These are phyloP conservation scores for Yueomyces sp. DNA, from an alignment of 805 yeast species.

Conservation along the genomic window DNA sequence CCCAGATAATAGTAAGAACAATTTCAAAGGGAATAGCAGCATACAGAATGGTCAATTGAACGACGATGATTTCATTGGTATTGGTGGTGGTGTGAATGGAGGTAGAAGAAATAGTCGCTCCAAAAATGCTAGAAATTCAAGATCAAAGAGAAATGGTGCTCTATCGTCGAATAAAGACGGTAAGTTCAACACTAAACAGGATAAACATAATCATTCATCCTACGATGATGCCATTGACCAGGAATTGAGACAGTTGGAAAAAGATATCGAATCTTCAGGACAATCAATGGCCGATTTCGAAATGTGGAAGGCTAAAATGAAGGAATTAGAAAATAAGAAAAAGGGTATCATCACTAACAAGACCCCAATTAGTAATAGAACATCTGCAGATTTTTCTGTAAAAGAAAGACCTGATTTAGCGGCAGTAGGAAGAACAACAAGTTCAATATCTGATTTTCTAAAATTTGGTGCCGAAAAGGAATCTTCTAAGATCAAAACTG, in stretches of 20 bases:
- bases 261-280: constrained; percentile 10
- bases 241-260: constrained; percentile 23
- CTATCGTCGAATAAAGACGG: constrained; percentile 3
- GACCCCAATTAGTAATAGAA: no score
- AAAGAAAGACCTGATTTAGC: neutral
- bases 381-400: no score
- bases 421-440: constrained; percentile 7
- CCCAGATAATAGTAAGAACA: constrained; percentile 7
- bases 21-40: constrained; percentile 1
- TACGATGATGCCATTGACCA: constrained; percentile 19
- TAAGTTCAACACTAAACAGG: constrained; percentile 3
- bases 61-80: neutral
- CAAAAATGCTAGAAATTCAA: constrained; percentile 4
- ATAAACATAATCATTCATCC: constrained; percentile 12
- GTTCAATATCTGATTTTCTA: constrained; percentile 21
- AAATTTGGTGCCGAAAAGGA: constrained; percentile 3
- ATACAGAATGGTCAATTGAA: constrained; percentile 5
- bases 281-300: constrained; percentile 27
- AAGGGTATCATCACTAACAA: constrained; percentile 13
- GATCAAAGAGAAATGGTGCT: constrained; percentile 4
- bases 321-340: constrained; percentile 24
- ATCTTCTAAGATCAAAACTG: neutral
- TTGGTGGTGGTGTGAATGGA: neutral
- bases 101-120: constrained; percentile 7
- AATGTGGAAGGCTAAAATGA: constrained; percentile 27